Evolutionary conservation across 495 filamentous ascomycete species (phyloP), one percentile per base, ranked within the genome.

Genomic region (Penicillium subrubescens): DNA sequence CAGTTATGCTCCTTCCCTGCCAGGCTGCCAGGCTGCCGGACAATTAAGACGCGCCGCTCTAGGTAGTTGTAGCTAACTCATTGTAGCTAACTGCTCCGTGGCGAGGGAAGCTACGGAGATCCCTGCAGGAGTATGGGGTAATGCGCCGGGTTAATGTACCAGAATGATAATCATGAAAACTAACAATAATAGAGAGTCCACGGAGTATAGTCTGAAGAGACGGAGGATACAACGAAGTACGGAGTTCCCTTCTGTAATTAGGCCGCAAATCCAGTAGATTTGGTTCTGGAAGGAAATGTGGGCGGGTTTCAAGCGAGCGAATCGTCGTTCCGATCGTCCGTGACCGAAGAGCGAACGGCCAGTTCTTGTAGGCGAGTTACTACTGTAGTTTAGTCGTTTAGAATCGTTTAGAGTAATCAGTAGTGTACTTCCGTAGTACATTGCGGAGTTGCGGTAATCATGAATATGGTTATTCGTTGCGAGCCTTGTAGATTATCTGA

Each of bases 201-300:
- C 44, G 44, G 44, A 48, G 10, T 48, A 48, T 48, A 27, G 25
- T 25, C 25, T 25, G 48, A 52, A 12, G 48, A 52, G 8, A 52
- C 48, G 48, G 27, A 52, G 48, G 12, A 27, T 2, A 33, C 5
- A 33, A 33, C 31, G 31, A 5, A 33, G 31, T 33, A 5, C 23
- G 23, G 48, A 31, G 14, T 27, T 12, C 11, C 48, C 48, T 52
- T 25, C 48, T 17, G 27, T 12, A 52, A 52, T 52, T 52, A 52
- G 48, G 48, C 48, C 48, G 48, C 44, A 19, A 48, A 48, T 52
- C 1, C 4, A 27, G 25, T 2, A 27, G 31, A 34, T 23, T 56
- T 8, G 8, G 14, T 61, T 61, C 59, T 53, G 48, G 59, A 61
- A 61, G 34, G 21, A 54, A 27, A 61, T 61, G 59, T 46, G 53